Conservation (phyloP, 345 rosid species). For the Isatis tinctoria region DNA sequence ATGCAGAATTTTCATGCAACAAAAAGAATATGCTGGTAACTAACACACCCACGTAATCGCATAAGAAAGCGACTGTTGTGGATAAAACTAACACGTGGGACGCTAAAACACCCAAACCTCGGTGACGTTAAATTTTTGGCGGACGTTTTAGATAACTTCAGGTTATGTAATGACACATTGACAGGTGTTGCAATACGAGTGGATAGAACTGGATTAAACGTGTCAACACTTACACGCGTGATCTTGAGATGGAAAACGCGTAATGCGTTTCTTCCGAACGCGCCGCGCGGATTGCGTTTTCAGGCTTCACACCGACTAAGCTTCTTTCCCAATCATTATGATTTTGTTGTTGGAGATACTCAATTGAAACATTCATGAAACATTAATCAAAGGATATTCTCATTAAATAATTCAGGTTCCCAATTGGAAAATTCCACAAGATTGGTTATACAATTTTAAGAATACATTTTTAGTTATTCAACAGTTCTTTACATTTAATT, state of each 20-base stretch:
- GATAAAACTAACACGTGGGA: not conserved
- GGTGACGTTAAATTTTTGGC: not conserved
- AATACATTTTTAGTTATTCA: not conserved
- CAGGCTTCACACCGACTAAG: conserved; percentile 11
- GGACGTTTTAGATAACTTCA: not conserved
- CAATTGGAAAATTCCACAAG: not conserved
- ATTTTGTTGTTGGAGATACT: conserved; percentile 11
- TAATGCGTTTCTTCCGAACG: conserved; percentile 14
- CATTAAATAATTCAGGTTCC: not conserved
- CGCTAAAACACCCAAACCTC: not conserved
- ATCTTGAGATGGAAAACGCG: not conserved
- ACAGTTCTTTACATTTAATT: not conserved
- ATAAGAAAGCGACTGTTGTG: not conserved
- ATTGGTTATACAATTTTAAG: not conserved
- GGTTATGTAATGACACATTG: not conserved
- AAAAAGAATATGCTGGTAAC: conserved; percentile 1
- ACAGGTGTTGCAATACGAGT: not conserved
- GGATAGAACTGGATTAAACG: not conserved
- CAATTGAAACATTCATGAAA: not conserved
- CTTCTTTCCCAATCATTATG: not conserved
- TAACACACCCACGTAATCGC: conserved; percentile 1
- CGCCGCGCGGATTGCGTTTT: conserved; percentile 15
- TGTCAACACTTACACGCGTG: conserved; percentile 18
- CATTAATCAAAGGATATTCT: not conserved
- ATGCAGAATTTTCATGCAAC: not conserved